Evolutionary conservation across 257 asterid genomes (phyloP).

Genomic region (Gentiana straminea): DNA sequence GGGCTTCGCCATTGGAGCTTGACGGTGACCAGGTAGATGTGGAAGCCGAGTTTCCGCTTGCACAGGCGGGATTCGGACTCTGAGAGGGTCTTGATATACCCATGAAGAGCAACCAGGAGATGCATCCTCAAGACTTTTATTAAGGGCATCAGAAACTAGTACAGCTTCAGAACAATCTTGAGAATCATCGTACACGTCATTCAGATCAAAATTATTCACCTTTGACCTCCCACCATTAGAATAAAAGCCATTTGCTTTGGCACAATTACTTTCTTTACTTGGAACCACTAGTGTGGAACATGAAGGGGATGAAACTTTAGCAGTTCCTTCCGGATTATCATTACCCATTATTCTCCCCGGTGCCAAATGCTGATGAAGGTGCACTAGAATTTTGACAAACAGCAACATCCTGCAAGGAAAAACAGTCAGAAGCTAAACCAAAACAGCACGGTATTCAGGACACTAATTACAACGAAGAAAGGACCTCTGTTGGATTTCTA

Average conservation of each 20-base stretch:
- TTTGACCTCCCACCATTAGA: constrained; percentile 26
- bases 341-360: constrained; percentile 15
- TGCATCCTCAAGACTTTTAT: constrained; percentile 22
- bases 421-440: constrained; percentile 14
- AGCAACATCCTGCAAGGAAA: constrained; percentile 25
- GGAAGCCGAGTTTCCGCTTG: constrained; percentile 73
- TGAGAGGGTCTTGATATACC: constrained; percentile 42
- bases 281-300: constrained; percentile 24
- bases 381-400: constrained; percentile 13
- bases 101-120: constrained; percentile 37
- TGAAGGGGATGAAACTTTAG: constrained; percentile 26
- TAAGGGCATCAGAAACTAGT: constrained; percentile 25
- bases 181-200: constrained; percentile 68
- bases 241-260: constrained; percentile 26
- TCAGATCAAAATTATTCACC: constrained; percentile 60
- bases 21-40: constrained; percentile 56
- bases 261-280: constrained; percentile 22
- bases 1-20: constrained; percentile 80
- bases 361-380: constrained; percentile 15
- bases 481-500: constrained; percentile 26
- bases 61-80: constrained; percentile 50
- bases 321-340: constrained; percentile 26
- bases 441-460: background rate
- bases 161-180: constrained; percentile 53
- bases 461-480: background rate